These are phyloP conservation scores for Coemansia sp. DNA, from an alignment of 192 early-diverging fungal genomes.

Conservation along the genomic window DNA sequence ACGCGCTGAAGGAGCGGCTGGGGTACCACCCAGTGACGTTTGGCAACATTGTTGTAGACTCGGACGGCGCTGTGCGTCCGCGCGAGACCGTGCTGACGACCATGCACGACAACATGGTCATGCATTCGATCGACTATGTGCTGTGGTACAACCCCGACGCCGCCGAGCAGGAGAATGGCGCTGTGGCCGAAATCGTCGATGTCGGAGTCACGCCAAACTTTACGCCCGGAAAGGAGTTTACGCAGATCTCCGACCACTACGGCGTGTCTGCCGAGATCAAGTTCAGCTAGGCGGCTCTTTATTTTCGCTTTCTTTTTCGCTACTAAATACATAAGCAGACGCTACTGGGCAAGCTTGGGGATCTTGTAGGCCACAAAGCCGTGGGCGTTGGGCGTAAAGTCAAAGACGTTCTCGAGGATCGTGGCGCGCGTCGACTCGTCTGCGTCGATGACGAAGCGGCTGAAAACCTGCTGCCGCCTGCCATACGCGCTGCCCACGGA, in stretches of 20 bases:
- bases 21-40: conserved; percentile 77
- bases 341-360: conserved; percentile 20
- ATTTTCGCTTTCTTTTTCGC: too few relatives aligned
- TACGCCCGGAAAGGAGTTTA: conserved; percentile 28
- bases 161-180: neutral
- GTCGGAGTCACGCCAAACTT: conserved; percentile 45
- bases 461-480: conserved; percentile 26
- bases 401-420: conserved; percentile 27
- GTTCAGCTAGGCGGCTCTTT: conserved; percentile 1
- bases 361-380: conserved; percentile 54
- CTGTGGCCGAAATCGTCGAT: conserved; percentile 22
- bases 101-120: conserved; percentile 44
- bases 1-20: conserved; percentile 55
- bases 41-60: conserved; percentile 58
- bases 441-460: conserved; percentile 31
- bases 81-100: conserved; percentile 63
- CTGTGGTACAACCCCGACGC: conserved; percentile 49
- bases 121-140: conserved; percentile 54
- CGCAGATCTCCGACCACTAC: conserved; percentile 56
- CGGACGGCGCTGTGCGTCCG: conserved; percentile 48
- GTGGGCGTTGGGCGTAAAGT: conserved; percentile 45
- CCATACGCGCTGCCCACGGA: conserved; percentile 26
- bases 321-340: neutral
- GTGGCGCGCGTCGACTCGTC: conserved; percentile 18
- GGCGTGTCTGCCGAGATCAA: conserved; percentile 36